phyloP scores from a whole-genome alignment of 306 rosid species.

The Arachis hypogaea region DNA sequence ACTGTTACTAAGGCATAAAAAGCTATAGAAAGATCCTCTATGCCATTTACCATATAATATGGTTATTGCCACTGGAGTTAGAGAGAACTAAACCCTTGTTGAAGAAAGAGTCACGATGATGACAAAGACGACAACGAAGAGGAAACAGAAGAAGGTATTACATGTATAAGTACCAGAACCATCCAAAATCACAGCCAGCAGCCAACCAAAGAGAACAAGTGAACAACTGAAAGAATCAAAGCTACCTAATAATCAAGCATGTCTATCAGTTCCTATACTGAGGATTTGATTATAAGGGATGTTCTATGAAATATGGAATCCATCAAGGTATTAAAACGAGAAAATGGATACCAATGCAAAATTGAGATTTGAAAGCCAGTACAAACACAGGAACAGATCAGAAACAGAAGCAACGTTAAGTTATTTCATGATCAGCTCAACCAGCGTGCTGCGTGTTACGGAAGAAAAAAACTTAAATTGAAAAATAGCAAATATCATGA shows the following conservation, averaged over 20 bases:
- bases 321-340: neutral
- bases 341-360: neutral
- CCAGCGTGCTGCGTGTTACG: neutral
- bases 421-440: slow-evolving; percentile 7
- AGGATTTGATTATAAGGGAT: slow-evolving; percentile 14
- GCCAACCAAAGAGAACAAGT: slow-evolving; percentile 9
- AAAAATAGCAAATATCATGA: neutral
- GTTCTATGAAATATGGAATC: slow-evolving; percentile 3
- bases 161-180: slow-evolving; percentile 7
- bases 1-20: neutral
- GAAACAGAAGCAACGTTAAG: neutral
- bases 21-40: neutral
- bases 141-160: slow-evolving; percentile 4
- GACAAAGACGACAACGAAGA: neutral
- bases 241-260: slow-evolving; percentile 20
- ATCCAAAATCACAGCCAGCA: slow-evolving; percentile 12
- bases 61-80: slow-evolving; percentile 20
- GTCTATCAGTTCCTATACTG: slow-evolving; percentile 15
- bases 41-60: slow-evolving; percentile 7
- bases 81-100: neutral
- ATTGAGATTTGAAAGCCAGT: neutral
- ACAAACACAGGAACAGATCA: neutral
- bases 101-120: neutral
- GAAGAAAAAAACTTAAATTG: neutral
- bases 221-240: slow-evolving; percentile 8